Base-by-base conservation (phyloP, 1,284 basidiomycete genomes). In the Tilletia horrida region DNA sequence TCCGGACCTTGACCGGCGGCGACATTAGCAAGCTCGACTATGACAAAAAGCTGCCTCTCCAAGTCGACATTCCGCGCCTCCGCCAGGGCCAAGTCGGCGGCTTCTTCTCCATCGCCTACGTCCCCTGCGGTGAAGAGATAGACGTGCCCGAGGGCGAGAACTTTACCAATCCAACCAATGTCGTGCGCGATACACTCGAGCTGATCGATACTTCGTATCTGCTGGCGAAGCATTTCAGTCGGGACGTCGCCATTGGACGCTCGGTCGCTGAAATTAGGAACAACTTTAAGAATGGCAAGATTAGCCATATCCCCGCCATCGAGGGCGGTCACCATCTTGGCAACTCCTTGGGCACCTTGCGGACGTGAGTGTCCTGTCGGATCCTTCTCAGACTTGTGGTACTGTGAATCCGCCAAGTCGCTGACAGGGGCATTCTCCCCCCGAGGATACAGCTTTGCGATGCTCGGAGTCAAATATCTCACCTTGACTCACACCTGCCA, bases 51-150 rank as follows among this genome's bases (percentile, higher is more conserved):
- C 52, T 75, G 48, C 40, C 73, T 70, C 0, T 71, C 57, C 71
- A 75, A 4, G 73, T 73, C 63, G 73, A 75, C 66, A 70, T 75
- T 25, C 73, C 73, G 1, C 52, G 73, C 1, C 48, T 75, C 48
- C 27, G 73, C 14, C 57, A 25, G n/a, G 71, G 71, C 45, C 67
- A 66, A 50, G 63, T 68, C 27, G 71, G 73, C 16, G 71, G 73
- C 23, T 75, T 73, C 67, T 73, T 75, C 62, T 73, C 71, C 70
- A 69, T 66, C 16, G 68, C 70, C 2, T 75, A 68, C 42, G 71
- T 71, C n/a, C 64, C 59, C n/a, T 75, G 73, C 47, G 71, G 69
- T 1, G 64, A 69, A n/a, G n/a, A 66, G 2, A 40, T 62, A 7
- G 64, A 52, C 9, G 66, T 71, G 1, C 31, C 29, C 45, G 45